phyloP scores from a whole-genome alignment of 2,329 filamentous ascomycete species.

The Metarhizium guizhouense region DNA sequence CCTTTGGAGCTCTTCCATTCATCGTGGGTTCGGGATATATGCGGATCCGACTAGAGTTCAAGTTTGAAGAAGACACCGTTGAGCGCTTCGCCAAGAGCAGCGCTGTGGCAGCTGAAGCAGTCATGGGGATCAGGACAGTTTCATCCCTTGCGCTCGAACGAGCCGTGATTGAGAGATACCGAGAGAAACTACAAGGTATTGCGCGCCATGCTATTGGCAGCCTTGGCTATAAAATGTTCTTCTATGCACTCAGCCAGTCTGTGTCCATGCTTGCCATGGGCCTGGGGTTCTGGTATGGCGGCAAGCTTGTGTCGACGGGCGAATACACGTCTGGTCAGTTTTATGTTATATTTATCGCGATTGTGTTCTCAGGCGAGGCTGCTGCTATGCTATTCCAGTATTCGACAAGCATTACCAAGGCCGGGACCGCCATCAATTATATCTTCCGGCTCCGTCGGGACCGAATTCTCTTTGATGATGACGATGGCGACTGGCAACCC shows the following conservation, averaged over 20 bases:
- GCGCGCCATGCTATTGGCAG: constrained; percentile 19
- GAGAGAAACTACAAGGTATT: constrained; percentile 20
- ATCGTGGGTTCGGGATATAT: constrained; percentile 36
- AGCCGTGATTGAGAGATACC: constrained; percentile 29
- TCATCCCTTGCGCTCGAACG: constrained; percentile 38
- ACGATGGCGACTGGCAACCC: constrained; percentile 11
- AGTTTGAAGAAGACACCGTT: constrained; percentile 34
- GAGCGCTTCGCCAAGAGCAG: constrained; percentile 37
- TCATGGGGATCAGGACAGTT: constrained; percentile 39
- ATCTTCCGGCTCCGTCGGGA: constrained; percentile 31
- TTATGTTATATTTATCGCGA: constrained; percentile 41
- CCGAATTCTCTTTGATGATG: constrained; percentile 20
- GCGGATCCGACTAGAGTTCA: constrained; percentile 38
- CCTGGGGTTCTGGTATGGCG: constrained; percentile 33
- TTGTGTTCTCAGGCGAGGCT: constrained; percentile 36
- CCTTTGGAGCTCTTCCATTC: constrained; percentile 35
- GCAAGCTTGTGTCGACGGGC: constrained; percentile 29
- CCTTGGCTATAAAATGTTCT: constrained; percentile 30
- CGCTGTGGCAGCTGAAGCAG: constrained; percentile 39
- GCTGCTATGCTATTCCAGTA: constrained; percentile 35
- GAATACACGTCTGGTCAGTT: constrained; percentile 39
- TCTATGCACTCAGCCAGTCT: constrained; percentile 31
- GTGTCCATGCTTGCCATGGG: constrained; percentile 29
- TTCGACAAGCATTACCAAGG: constrained; percentile 43
- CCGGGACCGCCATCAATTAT: constrained; percentile 37